phyloP scores from a whole-genome alignment of 2,329 filamentous ascomycete species.

The Boeremia exigua region DNA sequence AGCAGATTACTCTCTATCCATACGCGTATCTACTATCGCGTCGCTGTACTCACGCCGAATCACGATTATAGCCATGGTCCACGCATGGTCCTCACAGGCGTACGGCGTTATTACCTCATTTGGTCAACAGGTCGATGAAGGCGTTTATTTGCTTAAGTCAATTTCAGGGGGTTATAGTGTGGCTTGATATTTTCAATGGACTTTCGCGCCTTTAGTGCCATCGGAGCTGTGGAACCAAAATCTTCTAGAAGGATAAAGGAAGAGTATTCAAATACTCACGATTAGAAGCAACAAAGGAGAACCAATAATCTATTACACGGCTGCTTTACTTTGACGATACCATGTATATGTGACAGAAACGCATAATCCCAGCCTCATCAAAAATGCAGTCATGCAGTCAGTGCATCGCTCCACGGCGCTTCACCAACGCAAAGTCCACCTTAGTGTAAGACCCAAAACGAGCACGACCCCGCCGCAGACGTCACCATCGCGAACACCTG shows the following conservation, averaged over 20 bases:
- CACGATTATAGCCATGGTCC: background rate
- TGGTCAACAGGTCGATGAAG: background rate
- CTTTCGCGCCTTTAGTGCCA: background rate
- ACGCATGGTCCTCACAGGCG: slow-evolving; percentile 9
- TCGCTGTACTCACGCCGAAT: background rate
- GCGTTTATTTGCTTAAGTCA: background rate
- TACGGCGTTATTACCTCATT: slow-evolving; percentile 11
- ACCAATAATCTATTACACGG: background rate
- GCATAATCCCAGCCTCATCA: background rate
- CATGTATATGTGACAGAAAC: background rate
- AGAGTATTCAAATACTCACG: background rate
- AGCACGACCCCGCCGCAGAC: background rate
- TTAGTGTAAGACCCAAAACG: background rate
- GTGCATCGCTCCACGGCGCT: background rate
- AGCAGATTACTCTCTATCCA: background rate
- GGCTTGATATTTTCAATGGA: background rate
- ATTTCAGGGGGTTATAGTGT: background rate
- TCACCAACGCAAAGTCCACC: background rate
- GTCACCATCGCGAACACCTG: background rate
- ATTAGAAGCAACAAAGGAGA: background rate
- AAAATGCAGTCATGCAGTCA: background rate
- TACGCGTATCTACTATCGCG: background rate
- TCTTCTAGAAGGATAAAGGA: slow-evolving; percentile 10
- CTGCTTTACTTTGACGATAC: background rate
- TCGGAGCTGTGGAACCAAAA: background rate